Evolutionary conservation across 805 yeast genomes (phyloP).

Genomic region (Candida berthetii): DNA sequence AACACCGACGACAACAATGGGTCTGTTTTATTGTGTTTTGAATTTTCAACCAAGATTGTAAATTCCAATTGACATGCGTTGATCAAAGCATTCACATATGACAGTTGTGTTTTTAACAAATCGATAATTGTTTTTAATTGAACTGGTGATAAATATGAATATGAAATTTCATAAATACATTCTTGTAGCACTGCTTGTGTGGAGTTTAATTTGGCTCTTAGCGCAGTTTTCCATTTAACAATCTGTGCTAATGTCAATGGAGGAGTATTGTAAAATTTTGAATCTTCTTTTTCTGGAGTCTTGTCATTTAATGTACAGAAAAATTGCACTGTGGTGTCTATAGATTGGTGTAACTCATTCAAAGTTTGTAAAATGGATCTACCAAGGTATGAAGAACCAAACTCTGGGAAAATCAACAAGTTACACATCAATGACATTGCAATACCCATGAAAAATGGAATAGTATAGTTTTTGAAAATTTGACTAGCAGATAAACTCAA

Average conservation of each 20-base stretch:
- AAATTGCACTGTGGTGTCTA: slow-evolving; percentile 31
- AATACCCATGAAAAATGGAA: slow-evolving; percentile 41
- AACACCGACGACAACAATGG: slow-evolving; percentile 24
- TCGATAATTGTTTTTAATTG: slow-evolving; percentile 29
- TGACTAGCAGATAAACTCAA: slow-evolving; percentile 22
- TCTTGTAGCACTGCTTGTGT: slow-evolving; percentile 37
- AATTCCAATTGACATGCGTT: slow-evolving; percentile 43
- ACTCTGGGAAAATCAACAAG: slow-evolving; percentile 40
- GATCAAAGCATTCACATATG: slow-evolving; percentile 33
- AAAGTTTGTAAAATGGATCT: slow-evolving; percentile 32
- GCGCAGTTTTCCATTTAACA: slow-evolving; percentile 24
- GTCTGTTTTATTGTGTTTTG: slow-evolving; percentile 22
- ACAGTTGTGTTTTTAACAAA: slow-evolving; percentile 23
- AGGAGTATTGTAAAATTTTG: slow-evolving; percentile 12
- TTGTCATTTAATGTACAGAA: slow-evolving; percentile 14
- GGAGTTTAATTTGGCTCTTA: slow-evolving; percentile 26
- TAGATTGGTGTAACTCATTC: slow-evolving; percentile 31
- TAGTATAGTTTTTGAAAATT: slow-evolving; percentile 29
- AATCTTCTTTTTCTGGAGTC: too few relatives aligned
- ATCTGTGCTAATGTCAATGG: slow-evolving; percentile 25
- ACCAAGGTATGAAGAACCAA: slow-evolving; percentile 44
- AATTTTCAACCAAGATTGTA: slow-evolving; percentile 19
- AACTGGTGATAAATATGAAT: slow-evolving; percentile 38
- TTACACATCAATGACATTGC: slow-evolving; percentile 38
- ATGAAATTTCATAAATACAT: slow-evolving; percentile 42